These are phyloP conservation scores for Debaryomyces prosopidis DNA, from an alignment of 805 yeast species.

Conservation along the genomic window DNA sequence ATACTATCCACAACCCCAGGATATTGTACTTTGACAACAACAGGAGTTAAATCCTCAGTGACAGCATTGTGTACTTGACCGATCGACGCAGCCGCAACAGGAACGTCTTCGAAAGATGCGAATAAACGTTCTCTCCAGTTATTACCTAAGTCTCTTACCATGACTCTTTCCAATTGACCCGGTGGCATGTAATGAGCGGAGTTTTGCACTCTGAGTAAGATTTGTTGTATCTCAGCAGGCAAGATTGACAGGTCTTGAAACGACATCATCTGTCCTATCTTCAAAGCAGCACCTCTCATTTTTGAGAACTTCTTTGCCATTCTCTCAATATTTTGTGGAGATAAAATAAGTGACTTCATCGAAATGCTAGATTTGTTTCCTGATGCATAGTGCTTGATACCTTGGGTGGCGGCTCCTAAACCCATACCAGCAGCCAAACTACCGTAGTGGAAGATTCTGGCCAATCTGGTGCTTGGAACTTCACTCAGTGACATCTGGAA, in stretches of 20 bases:
- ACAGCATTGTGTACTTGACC: constrained; percentile 94
- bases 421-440: constrained; percentile 90
- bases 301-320: constrained; percentile 84
- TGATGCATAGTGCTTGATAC: constrained; percentile 64
- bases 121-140: constrained; percentile 74
- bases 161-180: constrained; percentile 76
- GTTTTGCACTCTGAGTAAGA: constrained; percentile 83
- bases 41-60: constrained; percentile 63
- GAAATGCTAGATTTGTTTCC: constrained; percentile 49
- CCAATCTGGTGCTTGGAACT: constrained; percentile 86
- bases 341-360: constrained; percentile 61
- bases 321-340: constrained; percentile 81
- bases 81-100: constrained; percentile 93
- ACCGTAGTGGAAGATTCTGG: constrained; percentile 90
- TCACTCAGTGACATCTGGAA: constrained; percentile 60
- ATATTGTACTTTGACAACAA: constrained; percentile 94
- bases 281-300: constrained; percentile 99
- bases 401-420: constrained; percentile 75
- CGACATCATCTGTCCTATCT: constrained; percentile 94
- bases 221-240: constrained; percentile 81
- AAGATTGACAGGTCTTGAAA: constrained; percentile 87
- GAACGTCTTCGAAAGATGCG: constrained; percentile 76
- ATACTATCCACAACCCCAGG: constrained; percentile 95
- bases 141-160: constrained; percentile 71
- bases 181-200: constrained; percentile 97